Conservation (phyloP, 1,139 yeast species). For the Ogataea hybrid region DNA sequence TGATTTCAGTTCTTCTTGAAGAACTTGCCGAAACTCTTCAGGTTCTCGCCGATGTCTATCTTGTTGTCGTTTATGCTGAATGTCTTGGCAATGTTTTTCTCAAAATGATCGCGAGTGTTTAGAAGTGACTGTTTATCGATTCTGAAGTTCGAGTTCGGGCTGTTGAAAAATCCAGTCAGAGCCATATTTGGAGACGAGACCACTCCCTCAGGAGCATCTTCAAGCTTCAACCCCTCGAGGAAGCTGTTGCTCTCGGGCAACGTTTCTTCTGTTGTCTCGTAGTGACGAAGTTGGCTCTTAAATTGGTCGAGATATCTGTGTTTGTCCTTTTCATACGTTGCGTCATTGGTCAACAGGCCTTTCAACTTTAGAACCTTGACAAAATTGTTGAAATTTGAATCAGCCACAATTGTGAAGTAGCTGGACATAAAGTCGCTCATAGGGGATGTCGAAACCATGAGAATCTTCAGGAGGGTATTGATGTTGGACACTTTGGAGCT, state of each 20-base stretch:
- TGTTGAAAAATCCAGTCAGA: slow-evolving; percentile 26
- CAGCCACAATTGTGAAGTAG: slow-evolving; percentile 69
- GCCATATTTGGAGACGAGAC: slow-evolving; percentile 11
- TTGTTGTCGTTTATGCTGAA: slow-evolving; percentile 31
- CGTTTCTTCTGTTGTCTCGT: slow-evolving; percentile 33
- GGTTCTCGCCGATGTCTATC: slow-evolving; percentile 33
- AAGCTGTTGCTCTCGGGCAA: slow-evolving; percentile 29
- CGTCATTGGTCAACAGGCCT: slow-evolving; percentile 40
- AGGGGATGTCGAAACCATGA: slow-evolving; percentile 64
- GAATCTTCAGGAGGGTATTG: slow-evolving; percentile 63
- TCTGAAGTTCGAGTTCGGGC: slow-evolving; percentile 24
- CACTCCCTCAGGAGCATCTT: slow-evolving; percentile 12
- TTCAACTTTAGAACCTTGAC: slow-evolving; percentile 63
- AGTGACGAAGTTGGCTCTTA: slow-evolving; percentile 53
- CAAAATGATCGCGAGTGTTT: slow-evolving; percentile 32
- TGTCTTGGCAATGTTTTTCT: slow-evolving; percentile 33
- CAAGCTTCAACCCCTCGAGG: slow-evolving; percentile 24
- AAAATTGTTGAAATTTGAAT: slow-evolving; percentile 60
- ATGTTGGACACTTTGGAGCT: slow-evolving; percentile 48
- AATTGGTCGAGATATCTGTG: slow-evolving; percentile 58
- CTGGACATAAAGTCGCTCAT: slow-evolving; percentile 62
- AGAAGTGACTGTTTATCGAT: slow-evolving; percentile 27
- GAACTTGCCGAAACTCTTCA: slow-evolving; percentile 32
- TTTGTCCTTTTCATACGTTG: slow-evolving; percentile 38
- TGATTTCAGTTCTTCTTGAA: slow-evolving; percentile 26